These are phyloP conservation scores for Epichloe brachyelytri DNA, from an alignment of 2,329 filamentous ascomycete genomes.

Conservation along the genomic window DNA sequence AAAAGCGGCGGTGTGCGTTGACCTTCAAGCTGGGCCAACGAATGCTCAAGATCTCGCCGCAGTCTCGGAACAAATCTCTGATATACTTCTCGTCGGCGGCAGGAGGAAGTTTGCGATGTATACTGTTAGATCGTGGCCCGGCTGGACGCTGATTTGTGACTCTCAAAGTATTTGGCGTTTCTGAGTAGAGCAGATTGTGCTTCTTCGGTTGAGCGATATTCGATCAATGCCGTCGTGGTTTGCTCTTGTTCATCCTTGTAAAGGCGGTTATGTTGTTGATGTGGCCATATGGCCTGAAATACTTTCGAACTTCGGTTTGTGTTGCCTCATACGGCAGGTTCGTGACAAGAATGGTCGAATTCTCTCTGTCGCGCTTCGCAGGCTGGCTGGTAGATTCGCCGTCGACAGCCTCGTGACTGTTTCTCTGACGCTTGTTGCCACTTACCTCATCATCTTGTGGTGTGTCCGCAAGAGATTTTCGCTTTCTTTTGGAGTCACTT, in stretches of 20 bases:
- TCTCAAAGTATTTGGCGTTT: constrained; percentile 67
- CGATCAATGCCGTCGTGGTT: constrained; percentile 61
- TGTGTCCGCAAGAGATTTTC: constrained; percentile 42
- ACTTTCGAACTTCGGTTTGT: constrained; percentile 66
- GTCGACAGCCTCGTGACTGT: constrained; percentile 22
- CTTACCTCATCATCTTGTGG: constrained; percentile 25
- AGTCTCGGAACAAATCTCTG: constrained; percentile 54
- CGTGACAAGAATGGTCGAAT: constrained; percentile 71
- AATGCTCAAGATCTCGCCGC: constrained; percentile 72
- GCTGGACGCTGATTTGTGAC: constrained; percentile 57
- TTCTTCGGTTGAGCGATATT: constrained; percentile 73
- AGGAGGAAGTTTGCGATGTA: constrained; percentile 83
- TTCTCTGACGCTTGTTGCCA: constrained; percentile 55
- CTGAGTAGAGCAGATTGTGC: constrained; percentile 69
- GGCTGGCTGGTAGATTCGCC: constrained; percentile 13
- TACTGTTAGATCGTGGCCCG: constrained; percentile 67
- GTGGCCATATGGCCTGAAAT: constrained; percentile 81
- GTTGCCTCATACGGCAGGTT: constrained; percentile 60
- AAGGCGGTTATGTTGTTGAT: constrained; percentile 62
- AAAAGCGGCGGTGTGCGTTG: constrained; percentile 82
- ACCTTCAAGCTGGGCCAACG: constrained; percentile 86
- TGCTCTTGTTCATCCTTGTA: constrained; percentile 47
- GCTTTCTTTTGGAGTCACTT: constrained; percentile 56
- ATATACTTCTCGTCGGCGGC: constrained; percentile 60
- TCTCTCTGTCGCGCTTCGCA: constrained; percentile 74